A percentile compares a stretch with the other conserved stretches of the same genome.
Evolutionary conservation across 331 rosid species (phyloP).

Genomic region (Stylosanthes scabra): DNA sequence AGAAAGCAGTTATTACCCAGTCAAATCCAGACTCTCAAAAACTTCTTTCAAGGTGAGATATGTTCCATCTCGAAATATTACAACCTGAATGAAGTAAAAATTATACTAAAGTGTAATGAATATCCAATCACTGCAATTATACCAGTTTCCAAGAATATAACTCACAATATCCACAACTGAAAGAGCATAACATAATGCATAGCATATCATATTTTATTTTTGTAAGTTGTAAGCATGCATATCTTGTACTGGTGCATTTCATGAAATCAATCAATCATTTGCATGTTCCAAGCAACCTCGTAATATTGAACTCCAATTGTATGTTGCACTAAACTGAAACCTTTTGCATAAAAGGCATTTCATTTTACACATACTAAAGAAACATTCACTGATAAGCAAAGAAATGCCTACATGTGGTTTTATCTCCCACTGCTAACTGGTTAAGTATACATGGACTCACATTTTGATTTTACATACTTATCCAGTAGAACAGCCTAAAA

Average conservation of each 20-base stretch:
- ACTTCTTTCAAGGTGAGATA: constrained; percentile 89
- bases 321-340: background rate
- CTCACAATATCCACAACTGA: background rate
- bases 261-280: constrained; percentile 13
- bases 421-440: background rate
- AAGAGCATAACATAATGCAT: constrained; percentile 4
- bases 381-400: constrained; percentile 20
- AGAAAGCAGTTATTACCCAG: constrained; percentile 56
- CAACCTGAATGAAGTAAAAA: constrained; percentile 59
- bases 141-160: background rate
- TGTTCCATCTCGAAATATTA: constrained; percentile 89
- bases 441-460: background rate
- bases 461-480: constrained; percentile 27
- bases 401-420: constrained; percentile 1
- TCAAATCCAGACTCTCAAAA: constrained; percentile 85
- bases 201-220: background rate
- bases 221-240: background rate
- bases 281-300: background rate
- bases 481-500: constrained; percentile 1
- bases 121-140: background rate
- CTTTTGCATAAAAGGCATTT: background rate
- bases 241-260: background rate
- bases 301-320: background rate
- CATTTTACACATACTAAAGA: constrained; percentile 2
- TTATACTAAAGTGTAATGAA: constrained; percentile 22